Evolutionary conservation across 2,329 filamentous ascomycete genomes (phyloP), one percentile per base, ranked within the genome.

Genomic region (Pseudocercospora cruenta): DNA sequence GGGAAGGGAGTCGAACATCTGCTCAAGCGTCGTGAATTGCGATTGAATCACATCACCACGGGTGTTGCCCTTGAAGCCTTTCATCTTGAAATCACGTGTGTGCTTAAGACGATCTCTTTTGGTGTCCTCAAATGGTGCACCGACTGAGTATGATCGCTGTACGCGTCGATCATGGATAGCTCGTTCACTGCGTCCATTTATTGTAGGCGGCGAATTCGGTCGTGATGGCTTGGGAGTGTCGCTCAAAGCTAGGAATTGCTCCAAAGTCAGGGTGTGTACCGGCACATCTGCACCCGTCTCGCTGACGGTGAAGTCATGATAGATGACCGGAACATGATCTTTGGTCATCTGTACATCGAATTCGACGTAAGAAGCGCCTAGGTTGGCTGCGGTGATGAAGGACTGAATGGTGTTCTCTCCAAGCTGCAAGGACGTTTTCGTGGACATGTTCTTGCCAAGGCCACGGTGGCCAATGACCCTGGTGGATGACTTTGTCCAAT

Each of bases 281-380:
- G 95, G 95, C 0, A 95, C 95, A 76, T 99, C 95, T 62, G 97
- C 95, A 9, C 96, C 95, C 0, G 95, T 98, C 80, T 99, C 95
- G 76, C 93, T 97, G 77, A 99, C 95, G 14, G 98, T 84, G 75
- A 99, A 99, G 78, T 99, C 95, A 77, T 99, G 95, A 77, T 99
- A 99, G 74, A 99, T 97, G 70, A 99, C 94, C 0, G 95, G 95
- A 1, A 99, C 93, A 74, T 96, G 93, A 76, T 99, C 95, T 76
- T 99, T 99, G n/a, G 95, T 99, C 45, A 99, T 83, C 77, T 99
- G 95, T 0, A 99, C 95, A 77, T 99, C 95, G 74, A 88, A 87
- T 72, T 90, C 88, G 39, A 90, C 87, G 72, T 90, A 90, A 9
- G 86, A 86, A 12, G 88, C 95, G 8, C 95, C 95, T 60, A 99